Evolutionary conservation across 2,329 filamentous ascomycete species (phyloP).

Genomic region (Daldinia sp.): DNA sequence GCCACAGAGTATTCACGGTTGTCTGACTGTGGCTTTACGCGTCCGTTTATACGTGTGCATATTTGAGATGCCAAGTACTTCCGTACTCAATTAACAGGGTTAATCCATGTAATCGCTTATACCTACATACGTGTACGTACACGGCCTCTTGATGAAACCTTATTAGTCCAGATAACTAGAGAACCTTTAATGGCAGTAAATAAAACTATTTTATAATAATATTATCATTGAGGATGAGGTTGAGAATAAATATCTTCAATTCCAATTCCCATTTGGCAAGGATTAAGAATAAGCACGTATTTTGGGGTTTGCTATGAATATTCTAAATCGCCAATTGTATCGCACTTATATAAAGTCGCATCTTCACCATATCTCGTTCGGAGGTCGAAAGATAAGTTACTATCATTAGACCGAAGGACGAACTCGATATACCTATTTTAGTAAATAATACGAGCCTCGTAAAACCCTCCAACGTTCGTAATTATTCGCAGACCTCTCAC

Average conservation of each 20-base stretch:
- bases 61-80: neutral
- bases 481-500: neutral
- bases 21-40: slow-evolving; percentile 9
- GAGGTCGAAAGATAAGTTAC: too few species aligned
- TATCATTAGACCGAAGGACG: too few species aligned
- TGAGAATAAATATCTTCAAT: too few species aligned
- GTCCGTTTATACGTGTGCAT: neutral
- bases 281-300: too few species aligned
- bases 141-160: too few species aligned
- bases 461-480: neutral
- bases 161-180: too few species aligned
- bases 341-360: neutral
- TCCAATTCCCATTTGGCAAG: too few species aligned
- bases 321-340: neutral
- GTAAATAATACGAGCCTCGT: neutral
- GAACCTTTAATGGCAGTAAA: neutral
- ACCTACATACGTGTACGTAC: neutral
- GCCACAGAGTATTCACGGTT: slow-evolving; percentile 1
- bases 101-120: neutral
- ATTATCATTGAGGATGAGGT: too few species aligned
- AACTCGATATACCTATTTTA: too few species aligned
- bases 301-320: neutral
- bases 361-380: neutral
- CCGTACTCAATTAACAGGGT: neutral
- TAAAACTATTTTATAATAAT: neutral